A percentile compares a stretch with the other conserved stretches of the same genome.
These are phyloP conservation scores for Lepraria neglecta DNA, from an alignment of 495 filamentous ascomycete genomes.

Conservation along the genomic window DNA sequence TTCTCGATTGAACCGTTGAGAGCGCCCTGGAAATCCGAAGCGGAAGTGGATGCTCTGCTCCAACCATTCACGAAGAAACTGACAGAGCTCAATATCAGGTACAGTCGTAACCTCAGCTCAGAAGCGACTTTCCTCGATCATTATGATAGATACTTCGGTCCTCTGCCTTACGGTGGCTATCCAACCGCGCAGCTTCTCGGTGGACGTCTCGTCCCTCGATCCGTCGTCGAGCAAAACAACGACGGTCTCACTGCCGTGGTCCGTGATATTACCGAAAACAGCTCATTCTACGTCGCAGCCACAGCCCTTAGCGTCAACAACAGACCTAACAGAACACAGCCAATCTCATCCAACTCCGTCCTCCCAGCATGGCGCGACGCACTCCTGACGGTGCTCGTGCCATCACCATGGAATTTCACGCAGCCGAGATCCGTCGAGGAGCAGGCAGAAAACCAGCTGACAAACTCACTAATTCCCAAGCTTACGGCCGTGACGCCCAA, in stretches of 20 bases:
- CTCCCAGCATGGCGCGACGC: slow-evolving; percentile 54
- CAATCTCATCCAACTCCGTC: slow-evolving; percentile 34
- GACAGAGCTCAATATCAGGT: slow-evolving; percentile 29
- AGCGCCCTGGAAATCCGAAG: slow-evolving; percentile 34
- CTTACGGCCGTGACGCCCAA: slow-evolving; percentile 36
- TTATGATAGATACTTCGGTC: slow-evolving; percentile 42
- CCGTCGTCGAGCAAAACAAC: slow-evolving; percentile 45
- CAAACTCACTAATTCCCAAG: slow-evolving; percentile 6
- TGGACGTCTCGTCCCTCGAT: slow-evolving; percentile 52
- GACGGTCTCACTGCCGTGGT: slow-evolving; percentile 37
- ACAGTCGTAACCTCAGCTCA: slow-evolving; percentile 36
- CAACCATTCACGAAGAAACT: slow-evolving; percentile 34
- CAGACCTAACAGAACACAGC: slow-evolving; percentile 9
- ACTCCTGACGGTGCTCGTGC: slow-evolving; percentile 40
- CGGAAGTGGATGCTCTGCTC: slow-evolving; percentile 29
- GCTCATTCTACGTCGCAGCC: slow-evolving; percentile 41
- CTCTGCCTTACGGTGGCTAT: slow-evolving; percentile 32
- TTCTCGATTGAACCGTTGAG: slow-evolving; percentile 28
- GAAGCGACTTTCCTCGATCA: slow-evolving; percentile 34
- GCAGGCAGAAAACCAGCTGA: slow-evolving; percentile 5
- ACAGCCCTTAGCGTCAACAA: slow-evolving; percentile 45
- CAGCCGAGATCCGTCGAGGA: slow-evolving; percentile 12
- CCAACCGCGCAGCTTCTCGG: slow-evolving; percentile 31
- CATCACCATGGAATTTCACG: slow-evolving; percentile 16
- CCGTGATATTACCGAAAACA: slow-evolving; percentile 38